These are phyloP conservation scores for Corymbia maculata DNA, from an alignment of 345 rosid species.

Conservation along the genomic window DNA sequence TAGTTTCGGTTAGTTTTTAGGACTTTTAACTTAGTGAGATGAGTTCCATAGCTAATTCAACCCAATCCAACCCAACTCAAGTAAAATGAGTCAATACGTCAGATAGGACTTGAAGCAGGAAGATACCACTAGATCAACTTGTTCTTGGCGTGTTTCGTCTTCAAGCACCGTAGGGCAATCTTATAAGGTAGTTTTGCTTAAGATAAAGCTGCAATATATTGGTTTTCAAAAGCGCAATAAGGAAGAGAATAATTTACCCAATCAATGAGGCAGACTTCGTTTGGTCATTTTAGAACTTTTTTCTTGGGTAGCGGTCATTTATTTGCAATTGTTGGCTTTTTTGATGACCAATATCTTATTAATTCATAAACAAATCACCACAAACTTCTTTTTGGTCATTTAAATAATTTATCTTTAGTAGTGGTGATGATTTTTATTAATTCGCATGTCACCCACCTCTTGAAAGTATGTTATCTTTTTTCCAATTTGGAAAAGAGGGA, in stretches of 20 bases:
- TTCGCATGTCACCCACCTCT: neutral
- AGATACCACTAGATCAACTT: neutral
- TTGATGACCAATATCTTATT: neutral
- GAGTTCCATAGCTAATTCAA: no score
- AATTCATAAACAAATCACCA: neutral
- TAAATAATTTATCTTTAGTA: neutral
- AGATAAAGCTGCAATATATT: neutral
- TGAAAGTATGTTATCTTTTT: no score
- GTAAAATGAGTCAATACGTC: neutral
- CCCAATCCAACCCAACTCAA: no score
- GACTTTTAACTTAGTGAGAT: no score
- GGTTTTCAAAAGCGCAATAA: neutral
- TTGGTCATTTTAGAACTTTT: neutral
- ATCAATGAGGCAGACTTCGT: no score
- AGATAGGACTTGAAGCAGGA: neutral
- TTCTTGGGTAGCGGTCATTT: neutral
- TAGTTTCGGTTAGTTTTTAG: neutral
- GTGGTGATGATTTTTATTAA: neutral
- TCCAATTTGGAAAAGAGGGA: no score
- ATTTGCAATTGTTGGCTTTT: neutral
- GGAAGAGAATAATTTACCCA: neutral
- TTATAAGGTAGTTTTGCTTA: neutral
- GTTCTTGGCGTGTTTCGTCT: neutral
- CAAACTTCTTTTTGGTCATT: neutral
- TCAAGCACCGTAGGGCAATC: neutral